Evolutionary conservation across 164 flowering plant genomes (phyloP).

Genomic region (Kalanchoe fedtschenkoi): DNA sequence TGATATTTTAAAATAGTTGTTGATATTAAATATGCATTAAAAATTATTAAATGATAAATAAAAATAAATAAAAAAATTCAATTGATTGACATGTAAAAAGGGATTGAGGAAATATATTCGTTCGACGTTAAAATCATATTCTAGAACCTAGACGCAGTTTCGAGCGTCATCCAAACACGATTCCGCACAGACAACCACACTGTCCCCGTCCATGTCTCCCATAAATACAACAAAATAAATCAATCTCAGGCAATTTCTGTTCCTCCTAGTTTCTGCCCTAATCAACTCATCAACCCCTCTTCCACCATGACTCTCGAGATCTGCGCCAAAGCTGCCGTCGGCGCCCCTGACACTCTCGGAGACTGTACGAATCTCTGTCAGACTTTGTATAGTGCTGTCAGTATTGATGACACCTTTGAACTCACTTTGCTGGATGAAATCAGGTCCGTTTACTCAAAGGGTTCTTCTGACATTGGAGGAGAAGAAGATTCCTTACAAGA

Average conservation of each 20-base stretch:
- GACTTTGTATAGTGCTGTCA: not conserved
- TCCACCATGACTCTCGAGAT: conserved; percentile 48
- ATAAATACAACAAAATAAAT: too few relatives aligned
- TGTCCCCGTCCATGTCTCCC: too few relatives aligned
- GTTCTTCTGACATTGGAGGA: conserved; percentile 74
- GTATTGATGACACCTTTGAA: not conserved
- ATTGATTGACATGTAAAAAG: too few relatives aligned
- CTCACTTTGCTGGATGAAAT: not conserved
- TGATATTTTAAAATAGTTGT: too few relatives aligned
- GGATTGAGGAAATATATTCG: too few relatives aligned
- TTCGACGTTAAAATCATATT: too few relatives aligned
- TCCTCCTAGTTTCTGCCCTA: too few relatives aligned
- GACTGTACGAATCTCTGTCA: conserved; percentile 46
- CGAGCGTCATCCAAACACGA: not conserved
- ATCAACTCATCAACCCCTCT: not conserved
- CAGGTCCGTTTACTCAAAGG: conserved; percentile 74
- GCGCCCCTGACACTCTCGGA: conserved; percentile 63
- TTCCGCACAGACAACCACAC: not conserved
- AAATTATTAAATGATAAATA: too few relatives aligned
- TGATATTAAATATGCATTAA: too few relatives aligned
- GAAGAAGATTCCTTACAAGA: conserved; percentile 61
- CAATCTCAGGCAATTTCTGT: too few relatives aligned
- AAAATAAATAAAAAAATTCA: too few relatives aligned
- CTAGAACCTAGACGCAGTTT: not conserved
- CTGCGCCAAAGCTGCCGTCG: conserved; percentile 71